Evolutionary conservation across 2,329 filamentous ascomycete species (phyloP), one percentile per base, ranked within the genome.

Genomic region (Talaromyces sp.): DNA sequence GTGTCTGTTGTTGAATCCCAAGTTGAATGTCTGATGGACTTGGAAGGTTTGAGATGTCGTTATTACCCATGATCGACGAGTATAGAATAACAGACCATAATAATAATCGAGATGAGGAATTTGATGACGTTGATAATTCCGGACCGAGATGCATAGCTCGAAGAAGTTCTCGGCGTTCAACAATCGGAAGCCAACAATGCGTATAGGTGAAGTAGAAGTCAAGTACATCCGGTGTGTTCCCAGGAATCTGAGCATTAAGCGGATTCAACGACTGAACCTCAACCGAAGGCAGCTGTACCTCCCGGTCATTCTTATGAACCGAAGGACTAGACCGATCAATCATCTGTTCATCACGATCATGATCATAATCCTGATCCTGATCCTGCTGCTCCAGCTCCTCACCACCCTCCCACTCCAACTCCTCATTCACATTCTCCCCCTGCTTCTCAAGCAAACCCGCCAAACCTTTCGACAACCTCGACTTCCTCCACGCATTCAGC

Each of bases 201-300:
- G 85, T 88, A 59, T 88, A 88, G 1, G 86, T 81, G 52, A 88
- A 87, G 65, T 89, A 90, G 4, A 86, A 77, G 55, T 90, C 85
- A 35, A 90, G 70, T 1, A 90, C 74, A 2, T 78, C 74, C 4
- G 53, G 27, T 2, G 52, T 59, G 32, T 54, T 42, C 1, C 50
- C 46, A 30, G 56, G 59, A 32, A 58, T 33, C 40, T 27, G 13
- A 13, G 27, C 17, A 46, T 52, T 17, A 11, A 45, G 4, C 3
- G 20, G 16, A 22, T 43, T 20, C 11, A 14, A 24, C 16, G 19
- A 11, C 17, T 16, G 10, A 14, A 27, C 17, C 17, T 11, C 10
- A 14, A 27, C 22, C 16, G 20, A 17, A 20, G 22, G n/a, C 17
- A 42, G 14, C 19, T 24, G 32, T 27, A 27, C 13, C 8, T 17